phyloP scores from a whole-genome alignment of 352 stramenopile genomes.

The Nothophytophthora sp. region DNA sequence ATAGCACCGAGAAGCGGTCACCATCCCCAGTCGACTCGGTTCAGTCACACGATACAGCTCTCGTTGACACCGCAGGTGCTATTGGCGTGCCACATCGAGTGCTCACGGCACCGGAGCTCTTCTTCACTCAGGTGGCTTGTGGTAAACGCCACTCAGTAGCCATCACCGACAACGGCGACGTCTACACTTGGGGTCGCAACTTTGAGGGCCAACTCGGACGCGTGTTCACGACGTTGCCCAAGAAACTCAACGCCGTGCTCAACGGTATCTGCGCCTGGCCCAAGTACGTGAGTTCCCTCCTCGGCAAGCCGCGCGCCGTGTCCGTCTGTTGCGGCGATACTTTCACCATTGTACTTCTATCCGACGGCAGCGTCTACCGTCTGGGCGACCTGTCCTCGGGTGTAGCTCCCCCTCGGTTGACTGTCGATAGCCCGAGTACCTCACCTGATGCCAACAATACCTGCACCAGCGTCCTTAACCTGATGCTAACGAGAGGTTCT shows the following conservation, averaged over 20 bases:
- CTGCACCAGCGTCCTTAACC: slow-evolving; percentile 15
- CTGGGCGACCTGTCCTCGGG: slow-evolving; percentile 72
- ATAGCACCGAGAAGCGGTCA: slow-evolving; percentile 6
- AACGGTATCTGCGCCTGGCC: slow-evolving; percentile 72
- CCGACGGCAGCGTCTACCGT: slow-evolving; percentile 67
- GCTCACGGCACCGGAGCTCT: slow-evolving; percentile 39
- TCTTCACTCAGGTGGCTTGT: slow-evolving; percentile 68
- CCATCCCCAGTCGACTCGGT: not conserved
- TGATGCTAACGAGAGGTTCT: slow-evolving; percentile 29
- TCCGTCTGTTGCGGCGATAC: slow-evolving; percentile 71
- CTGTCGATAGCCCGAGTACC: too few species aligned
- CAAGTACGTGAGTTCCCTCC: slow-evolving; percentile 68
- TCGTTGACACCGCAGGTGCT: slow-evolving; percentile 3
- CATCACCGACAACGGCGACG: slow-evolving; percentile 73
- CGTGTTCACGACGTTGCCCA: slow-evolving; percentile 29
- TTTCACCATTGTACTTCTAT: slow-evolving; percentile 76
- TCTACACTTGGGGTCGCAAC: slow-evolving; percentile 91
- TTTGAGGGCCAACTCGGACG: slow-evolving; percentile 88
- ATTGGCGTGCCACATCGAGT: slow-evolving; percentile 36
- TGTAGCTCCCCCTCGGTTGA: slow-evolving; percentile 15
- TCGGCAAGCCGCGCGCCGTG: slow-evolving; percentile 38
- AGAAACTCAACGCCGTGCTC: slow-evolving; percentile 31
- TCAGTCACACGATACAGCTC: not conserved
- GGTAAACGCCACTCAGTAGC: slow-evolving; percentile 71
- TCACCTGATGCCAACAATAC: slow-evolving; percentile 9